A percentile compares a stretch with the other conserved stretches of the same genome.
phyloP scores from a whole-genome alignment of 768 basidiomycete species.

The Rhodosporidiobolus odoratus region DNA sequence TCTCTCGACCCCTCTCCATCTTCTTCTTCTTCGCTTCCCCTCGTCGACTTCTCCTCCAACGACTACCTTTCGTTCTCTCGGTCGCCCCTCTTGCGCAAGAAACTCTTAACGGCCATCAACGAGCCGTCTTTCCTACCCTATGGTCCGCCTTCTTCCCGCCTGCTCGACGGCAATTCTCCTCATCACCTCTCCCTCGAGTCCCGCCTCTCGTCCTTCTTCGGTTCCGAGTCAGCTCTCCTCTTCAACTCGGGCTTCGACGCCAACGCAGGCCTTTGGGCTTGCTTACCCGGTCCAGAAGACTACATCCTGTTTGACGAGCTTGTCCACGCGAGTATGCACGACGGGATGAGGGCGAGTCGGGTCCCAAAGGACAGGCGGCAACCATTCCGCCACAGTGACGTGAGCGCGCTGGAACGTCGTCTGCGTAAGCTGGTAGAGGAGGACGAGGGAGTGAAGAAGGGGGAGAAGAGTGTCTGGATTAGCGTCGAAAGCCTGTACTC shows the following conservation, averaged over 20 bases:
- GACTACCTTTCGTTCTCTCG: slow-evolving; percentile 40
- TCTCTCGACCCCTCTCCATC: slow-evolving; percentile 57
- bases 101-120: slow-evolving; percentile 56
- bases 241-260: slow-evolving; percentile 94
- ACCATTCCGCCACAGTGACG: slow-evolving; percentile 64
- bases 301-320: slow-evolving; percentile 75
- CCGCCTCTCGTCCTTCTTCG: slow-evolving; percentile 30
- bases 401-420: slow-evolving; percentile 52
- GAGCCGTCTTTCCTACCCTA: slow-evolving; percentile 55
- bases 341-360: slow-evolving; percentile 68
- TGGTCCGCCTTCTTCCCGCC: slow-evolving; percentile 80
- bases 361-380: slow-evolving; percentile 48
- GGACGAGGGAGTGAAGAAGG: slow-evolving; percentile 49
- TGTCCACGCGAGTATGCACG: slow-evolving; percentile 85
- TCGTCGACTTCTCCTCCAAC: slow-evolving; percentile 43
- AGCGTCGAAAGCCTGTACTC: slow-evolving; percentile 85
- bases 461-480: slow-evolving; percentile 56
- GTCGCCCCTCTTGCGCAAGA: slow-evolving; percentile 1
- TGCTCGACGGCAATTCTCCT: slow-evolving; percentile 66
- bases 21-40: not conserved
- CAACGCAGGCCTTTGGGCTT: slow-evolving; percentile 78
- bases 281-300: slow-evolving; percentile 71
- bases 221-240: slow-evolving; percentile 56
- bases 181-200: slow-evolving; percentile 67
- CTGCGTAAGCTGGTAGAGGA: slow-evolving; percentile 43